Conservation (phyloP, 2,329 filamentous ascomycete genomes). For the Fusarium equiseti region DNA sequence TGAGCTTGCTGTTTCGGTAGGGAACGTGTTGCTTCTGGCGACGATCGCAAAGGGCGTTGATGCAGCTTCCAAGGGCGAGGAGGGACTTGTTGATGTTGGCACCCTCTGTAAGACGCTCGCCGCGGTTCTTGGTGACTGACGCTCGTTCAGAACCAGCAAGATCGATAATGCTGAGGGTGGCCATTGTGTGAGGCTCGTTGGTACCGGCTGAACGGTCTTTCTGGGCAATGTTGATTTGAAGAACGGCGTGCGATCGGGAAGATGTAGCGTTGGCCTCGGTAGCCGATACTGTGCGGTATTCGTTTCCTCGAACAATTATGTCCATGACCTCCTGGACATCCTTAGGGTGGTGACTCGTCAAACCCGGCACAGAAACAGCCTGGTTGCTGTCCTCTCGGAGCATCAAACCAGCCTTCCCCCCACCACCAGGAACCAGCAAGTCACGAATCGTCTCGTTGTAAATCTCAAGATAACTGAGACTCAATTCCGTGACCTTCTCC, state of each 20-base stretch:
- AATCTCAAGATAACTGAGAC: slow-evolving; percentile 95
- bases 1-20: slow-evolving; percentile 97
- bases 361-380: slow-evolving; percentile 87
- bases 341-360: slow-evolving; percentile 90
- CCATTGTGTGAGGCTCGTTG: slow-evolving; percentile 97
- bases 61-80: slow-evolving; percentile 93
- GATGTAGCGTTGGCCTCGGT: slow-evolving; percentile 98
- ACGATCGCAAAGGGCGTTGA: slow-evolving; percentile 96
- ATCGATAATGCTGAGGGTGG: slow-evolving; percentile 97
- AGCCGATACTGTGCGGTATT: slow-evolving; percentile 93
- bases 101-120: slow-evolving; percentile 89
- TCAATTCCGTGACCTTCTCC: slow-evolving; percentile 90
- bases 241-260: slow-evolving; percentile 94
- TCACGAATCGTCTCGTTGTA: slow-evolving; percentile 99
- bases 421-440: slow-evolving; percentile 81
- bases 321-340: slow-evolving; percentile 99
- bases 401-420: slow-evolving; percentile 86
- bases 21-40: slow-evolving; percentile 94
- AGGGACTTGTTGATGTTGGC: slow-evolving; percentile 99
- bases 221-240: slow-evolving; percentile 95
- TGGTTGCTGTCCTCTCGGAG: slow-evolving; percentile 95
- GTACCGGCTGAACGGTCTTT: slow-evolving; percentile 93
- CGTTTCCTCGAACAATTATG: slow-evolving; percentile 96
- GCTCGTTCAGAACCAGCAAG: slow-evolving; percentile 95
- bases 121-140: slow-evolving; percentile 95